Evolutionary conservation across 495 filamentous ascomycete species (phyloP), one percentile per base, ranked within the genome.

Genomic region (Lasiosphaeriaceae sp.): DNA sequence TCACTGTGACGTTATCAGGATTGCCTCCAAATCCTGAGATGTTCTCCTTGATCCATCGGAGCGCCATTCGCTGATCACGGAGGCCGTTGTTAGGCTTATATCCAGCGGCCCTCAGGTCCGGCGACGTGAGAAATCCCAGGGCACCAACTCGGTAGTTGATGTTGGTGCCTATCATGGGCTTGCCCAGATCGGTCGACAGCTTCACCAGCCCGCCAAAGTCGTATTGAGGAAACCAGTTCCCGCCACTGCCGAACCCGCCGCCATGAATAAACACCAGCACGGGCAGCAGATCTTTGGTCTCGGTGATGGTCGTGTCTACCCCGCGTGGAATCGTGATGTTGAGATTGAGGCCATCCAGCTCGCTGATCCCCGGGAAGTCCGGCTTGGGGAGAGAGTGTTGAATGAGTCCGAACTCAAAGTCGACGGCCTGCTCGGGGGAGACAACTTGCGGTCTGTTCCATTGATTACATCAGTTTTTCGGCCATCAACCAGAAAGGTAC

Each of bases 21-120:
- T 70, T 59, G 5, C 82, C 78, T 11, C 77, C 74, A 60, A 83
- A 83, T 2, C 73, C 72, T 3, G 58, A 74, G 55, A 84, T 84
- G 45, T 83, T 82, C 45, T 85, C 79, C 34, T 76, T 72, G 50
- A 83, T 67, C 75, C 74, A 78, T 37, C 70, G 58, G 2, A 76
- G 65, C 2, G 65, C 73, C 31, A 75, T 60, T 31, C 74, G 58
- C 56, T 77, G 74, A 59, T 77, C 74, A 6, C 68, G 63, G 1
- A 77, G 56, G 12, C 74, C 72, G 2, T 82, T 71, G 54, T 83
- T 69, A 19, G 64, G 37, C 21, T 54, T 54, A 20, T 54, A 54
- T 1, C 52, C 52, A 23, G 39, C 52, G 1, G 39, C 52, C 11
- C 23, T 19, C 52, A 54, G 21, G 11, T 23, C 52, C 9, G 37